phyloP scores from a whole-genome alignment of 345 rosid genomes.

The Raphanus raphanistrum region DNA sequence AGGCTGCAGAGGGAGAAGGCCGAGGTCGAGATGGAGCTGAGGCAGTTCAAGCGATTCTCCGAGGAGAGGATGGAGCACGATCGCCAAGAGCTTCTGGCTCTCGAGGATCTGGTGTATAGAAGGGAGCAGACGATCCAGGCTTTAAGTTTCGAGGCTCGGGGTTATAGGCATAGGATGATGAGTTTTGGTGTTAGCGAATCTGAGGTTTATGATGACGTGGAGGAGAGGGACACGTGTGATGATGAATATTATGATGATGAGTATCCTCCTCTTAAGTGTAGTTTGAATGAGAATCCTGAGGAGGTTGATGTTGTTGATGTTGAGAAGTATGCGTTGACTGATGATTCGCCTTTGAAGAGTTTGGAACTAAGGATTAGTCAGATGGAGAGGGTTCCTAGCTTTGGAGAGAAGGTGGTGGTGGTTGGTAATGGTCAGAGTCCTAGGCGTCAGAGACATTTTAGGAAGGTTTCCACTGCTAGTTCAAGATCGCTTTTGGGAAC shows the following conservation, averaged over 20 bases:
- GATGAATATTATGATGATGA: conserved; percentile 48
- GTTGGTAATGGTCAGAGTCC: conserved; percentile 50
- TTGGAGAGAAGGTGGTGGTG: too few relatives aligned
- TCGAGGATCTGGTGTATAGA: conserved; percentile 85
- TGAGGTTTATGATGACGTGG: conserved; percentile 50
- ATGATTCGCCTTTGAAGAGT: conserved; percentile 79
- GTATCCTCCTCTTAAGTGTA: conserved; percentile 85
- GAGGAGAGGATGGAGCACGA: conserved; percentile 97
- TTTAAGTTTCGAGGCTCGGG: conserved; percentile 76
- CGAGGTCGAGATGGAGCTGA: conserved; percentile 85
- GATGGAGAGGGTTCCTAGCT: conserved; percentile 54
- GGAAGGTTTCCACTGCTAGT: conserved; percentile 64
- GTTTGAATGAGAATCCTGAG: conserved; percentile 60
- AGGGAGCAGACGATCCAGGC: conserved; percentile 86
- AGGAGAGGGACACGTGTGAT: conserved; percentile 40
- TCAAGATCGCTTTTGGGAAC: conserved; percentile 49
- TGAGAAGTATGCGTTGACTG: conserved; percentile 73
- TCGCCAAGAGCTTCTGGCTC: conserved; percentile 64
- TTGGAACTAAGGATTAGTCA: conserved; percentile 67
- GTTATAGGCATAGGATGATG: conserved; percentile 93
- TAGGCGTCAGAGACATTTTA: conserved; percentile 46
- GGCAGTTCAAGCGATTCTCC: conserved; percentile 83
- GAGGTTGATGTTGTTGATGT: conserved; percentile 58
- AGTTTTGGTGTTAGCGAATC: conserved; percentile 76
- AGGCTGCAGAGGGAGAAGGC: conserved; percentile 97